phyloP scores from a whole-genome alignment of 2,329 filamentous ascomycete genomes.

The Epichloe sibirici region DNA sequence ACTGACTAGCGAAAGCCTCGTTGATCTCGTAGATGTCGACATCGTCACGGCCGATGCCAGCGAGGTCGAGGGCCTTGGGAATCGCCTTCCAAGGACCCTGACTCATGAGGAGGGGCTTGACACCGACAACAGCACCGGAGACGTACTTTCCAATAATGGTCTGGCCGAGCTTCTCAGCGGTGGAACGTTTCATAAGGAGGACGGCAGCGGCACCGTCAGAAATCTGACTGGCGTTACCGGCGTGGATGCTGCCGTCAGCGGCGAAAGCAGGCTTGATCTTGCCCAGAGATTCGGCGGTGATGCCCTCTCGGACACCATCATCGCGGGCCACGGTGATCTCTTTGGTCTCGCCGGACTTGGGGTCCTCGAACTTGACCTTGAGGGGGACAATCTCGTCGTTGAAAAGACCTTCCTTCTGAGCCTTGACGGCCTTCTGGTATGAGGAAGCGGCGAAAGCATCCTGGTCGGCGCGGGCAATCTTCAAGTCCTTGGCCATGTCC shows the following conservation, averaged over 20 bases:
- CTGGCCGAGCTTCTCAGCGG: slow-evolving; percentile 78
- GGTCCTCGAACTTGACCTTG: slow-evolving; percentile 77
- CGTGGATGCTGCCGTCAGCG: slow-evolving; percentile 88
- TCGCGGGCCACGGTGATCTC: slow-evolving; percentile 74
- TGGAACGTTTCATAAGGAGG: slow-evolving; percentile 87
- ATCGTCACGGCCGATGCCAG: slow-evolving; percentile 75
- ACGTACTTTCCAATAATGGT: slow-evolving; percentile 88
- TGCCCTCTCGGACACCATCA: slow-evolving; percentile 74
- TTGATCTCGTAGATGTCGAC: slow-evolving; percentile 99
- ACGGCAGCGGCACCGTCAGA: slow-evolving; percentile 93
- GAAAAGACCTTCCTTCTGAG: slow-evolving; percentile 83
- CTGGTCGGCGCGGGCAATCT: slow-evolving; percentile 59
- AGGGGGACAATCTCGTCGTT: slow-evolving; percentile 82
- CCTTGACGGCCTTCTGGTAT: slow-evolving; percentile 79
- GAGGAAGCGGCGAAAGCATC: slow-evolving; percentile 90
- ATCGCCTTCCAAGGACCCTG: slow-evolving; percentile 93
- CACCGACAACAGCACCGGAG: slow-evolving; percentile 71
- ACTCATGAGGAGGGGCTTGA: slow-evolving; percentile 90
- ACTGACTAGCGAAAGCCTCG: slow-evolving; percentile 94
- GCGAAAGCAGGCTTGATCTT: slow-evolving; percentile 89
- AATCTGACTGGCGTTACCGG: slow-evolving; percentile 90
- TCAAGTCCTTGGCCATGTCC: slow-evolving; percentile 81
- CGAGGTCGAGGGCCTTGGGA: slow-evolving; percentile 78
- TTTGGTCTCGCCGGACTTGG: slow-evolving; percentile 77
- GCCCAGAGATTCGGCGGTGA: slow-evolving; percentile 75